Evolutionary conservation across 2,329 filamentous ascomycete species (phyloP).

Genomic region (Colletotrichum shisoi): DNA sequence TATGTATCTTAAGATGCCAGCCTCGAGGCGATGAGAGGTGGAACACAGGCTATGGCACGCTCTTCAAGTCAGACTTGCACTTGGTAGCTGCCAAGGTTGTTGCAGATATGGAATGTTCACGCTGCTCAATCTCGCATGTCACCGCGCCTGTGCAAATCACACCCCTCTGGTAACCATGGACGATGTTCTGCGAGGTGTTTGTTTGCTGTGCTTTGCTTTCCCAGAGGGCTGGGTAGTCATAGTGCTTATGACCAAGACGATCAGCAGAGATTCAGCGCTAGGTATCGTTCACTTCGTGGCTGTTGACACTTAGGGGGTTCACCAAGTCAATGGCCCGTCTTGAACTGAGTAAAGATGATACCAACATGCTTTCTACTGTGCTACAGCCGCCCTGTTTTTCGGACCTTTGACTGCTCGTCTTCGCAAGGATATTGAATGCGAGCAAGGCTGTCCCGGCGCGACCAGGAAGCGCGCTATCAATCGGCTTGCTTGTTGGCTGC

Average conservation of each 20-base stretch:
- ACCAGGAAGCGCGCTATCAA: no score
- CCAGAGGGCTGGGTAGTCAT: no score
- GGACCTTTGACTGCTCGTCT: neutral
- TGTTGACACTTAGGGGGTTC: neutral
- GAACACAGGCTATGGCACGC: neutral
- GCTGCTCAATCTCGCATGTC: neutral
- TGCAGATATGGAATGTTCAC: neutral
- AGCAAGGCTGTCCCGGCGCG: neutral
- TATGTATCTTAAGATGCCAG: neutral
- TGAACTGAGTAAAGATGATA: no score
- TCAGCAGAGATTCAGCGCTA: no score
- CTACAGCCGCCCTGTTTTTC: neutral
- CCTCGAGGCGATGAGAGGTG: neutral
- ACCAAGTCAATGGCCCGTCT: neutral
- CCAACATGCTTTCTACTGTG: neutral
- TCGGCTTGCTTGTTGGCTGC: neutral
- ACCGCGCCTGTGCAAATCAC: neutral
- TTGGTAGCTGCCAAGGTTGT: neutral
- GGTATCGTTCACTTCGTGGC: neutral
- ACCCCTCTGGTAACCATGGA: neutral
- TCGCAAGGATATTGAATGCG: neutral
- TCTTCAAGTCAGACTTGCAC: neutral
- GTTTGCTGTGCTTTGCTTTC: no score
- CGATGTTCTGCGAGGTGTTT: no score
- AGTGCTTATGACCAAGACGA: no score